Evolutionary conservation across 1,139 yeast genomes (phyloP).

Genomic region (Arxiozyma slooffiae): DNA sequence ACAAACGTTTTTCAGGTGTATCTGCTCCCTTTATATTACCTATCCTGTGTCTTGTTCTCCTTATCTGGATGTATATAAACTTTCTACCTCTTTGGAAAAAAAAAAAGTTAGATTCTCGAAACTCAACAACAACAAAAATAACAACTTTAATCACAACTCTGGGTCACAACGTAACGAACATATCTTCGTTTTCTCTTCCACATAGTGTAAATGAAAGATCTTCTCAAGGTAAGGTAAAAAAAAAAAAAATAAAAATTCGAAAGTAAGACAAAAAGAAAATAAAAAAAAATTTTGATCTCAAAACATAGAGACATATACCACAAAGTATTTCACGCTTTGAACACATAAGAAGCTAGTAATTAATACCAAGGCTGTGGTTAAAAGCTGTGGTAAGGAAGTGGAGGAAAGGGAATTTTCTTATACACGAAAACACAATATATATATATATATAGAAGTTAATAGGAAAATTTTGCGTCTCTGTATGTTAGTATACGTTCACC

Average conservation of each 20-base stretch:
- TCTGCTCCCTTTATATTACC: too few species aligned
- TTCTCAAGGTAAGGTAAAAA: neutral
- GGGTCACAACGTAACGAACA: too few species aligned
- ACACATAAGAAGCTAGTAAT: neutral
- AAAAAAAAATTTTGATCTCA: neutral
- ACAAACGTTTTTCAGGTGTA: neutral
- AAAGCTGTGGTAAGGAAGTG: neutral
- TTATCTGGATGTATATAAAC: neutral
- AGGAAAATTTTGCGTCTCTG: neutral
- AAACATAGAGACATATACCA: neutral
- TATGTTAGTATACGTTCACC: neutral
- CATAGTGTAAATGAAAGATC: neutral
- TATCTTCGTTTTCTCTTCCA: neutral
- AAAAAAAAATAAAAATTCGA: neutral
- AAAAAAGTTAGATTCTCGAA: too few species aligned
- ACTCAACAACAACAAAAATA: neutral
- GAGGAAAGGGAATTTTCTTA: neutral
- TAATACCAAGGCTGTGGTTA: neutral
- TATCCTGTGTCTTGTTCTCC: neutral
- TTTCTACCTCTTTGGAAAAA: neutral
- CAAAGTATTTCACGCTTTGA: neutral
- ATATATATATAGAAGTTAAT: neutral
- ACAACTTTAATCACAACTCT: neutral
- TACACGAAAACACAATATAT: neutral
- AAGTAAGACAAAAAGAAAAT: neutral